Conservation (phyloP, 2,329 filamentous ascomycete species). For the Ophiostoma australiae region DNA sequence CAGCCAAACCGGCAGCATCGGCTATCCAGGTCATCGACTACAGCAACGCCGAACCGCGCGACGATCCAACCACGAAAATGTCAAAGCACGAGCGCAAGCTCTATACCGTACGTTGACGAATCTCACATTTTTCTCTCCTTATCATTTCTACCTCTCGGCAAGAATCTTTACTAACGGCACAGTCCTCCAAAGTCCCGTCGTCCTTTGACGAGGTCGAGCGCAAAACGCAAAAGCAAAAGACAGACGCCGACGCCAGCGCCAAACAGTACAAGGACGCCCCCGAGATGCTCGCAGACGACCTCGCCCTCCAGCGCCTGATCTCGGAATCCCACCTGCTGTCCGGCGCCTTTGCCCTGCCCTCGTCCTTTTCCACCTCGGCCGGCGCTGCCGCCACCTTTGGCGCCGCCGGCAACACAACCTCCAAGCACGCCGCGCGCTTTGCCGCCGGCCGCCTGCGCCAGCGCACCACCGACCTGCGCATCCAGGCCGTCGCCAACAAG, state of each 20-base stretch:
- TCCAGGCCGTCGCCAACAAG: slow-evolving; percentile 77
- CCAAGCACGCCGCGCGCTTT: slow-evolving; percentile 38
- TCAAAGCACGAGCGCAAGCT: slow-evolving; percentile 67
- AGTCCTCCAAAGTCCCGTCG: slow-evolving; percentile 46
- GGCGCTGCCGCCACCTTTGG: slow-evolving; percentile 34
- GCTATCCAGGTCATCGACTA: slow-evolving; percentile 60
- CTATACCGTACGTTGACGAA: slow-evolving; percentile 61
- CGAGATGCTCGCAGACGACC: slow-evolving; percentile 80
- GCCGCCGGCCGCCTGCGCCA: slow-evolving; percentile 66
- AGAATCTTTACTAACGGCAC: slow-evolving; percentile 19
- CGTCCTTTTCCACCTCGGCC: slow-evolving; percentile 38
- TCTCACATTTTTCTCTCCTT: background rate
- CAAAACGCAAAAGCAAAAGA: slow-evolving; percentile 16
- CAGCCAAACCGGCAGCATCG: slow-evolving; percentile 26
- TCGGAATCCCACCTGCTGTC: slow-evolving; percentile 84
- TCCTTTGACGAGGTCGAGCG: slow-evolving; percentile 25
- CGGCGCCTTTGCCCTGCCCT: slow-evolving; percentile 41
- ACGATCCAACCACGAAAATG: slow-evolving; percentile 38
- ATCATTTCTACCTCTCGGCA: background rate
- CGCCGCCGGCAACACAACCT: slow-evolving; percentile 34
- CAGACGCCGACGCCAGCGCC: slow-evolving; percentile 45
- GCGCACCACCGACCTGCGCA: slow-evolving; percentile 75
- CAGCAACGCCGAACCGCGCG: slow-evolving; percentile 36
- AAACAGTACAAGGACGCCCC: slow-evolving; percentile 56
- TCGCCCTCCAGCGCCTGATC: slow-evolving; percentile 84